Evolutionary conservation across 116 monocot species (phyloP), one percentile per base, ranked within the genome.

Genomic region (Zostera marina): DNA sequence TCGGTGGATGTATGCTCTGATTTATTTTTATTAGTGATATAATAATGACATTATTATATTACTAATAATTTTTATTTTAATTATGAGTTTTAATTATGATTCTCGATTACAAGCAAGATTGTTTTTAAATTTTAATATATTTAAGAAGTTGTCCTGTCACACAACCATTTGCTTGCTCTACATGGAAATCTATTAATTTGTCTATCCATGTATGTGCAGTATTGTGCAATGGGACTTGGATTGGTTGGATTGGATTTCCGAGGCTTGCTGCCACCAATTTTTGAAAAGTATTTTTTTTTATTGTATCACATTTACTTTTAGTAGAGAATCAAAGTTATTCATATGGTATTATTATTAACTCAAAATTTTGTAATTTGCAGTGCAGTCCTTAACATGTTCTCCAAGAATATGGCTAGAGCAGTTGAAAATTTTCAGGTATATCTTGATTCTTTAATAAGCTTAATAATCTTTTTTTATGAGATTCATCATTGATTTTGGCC

Each of bases 141-240:
- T 32, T 32, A 32, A 32, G 32, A 5, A 5, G 32, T 3, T 5
- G 32, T 32, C 32, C 32, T 5, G 5, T 32, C 32, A 32, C 5
- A 32, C 32, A 5, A 32, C 32, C 32, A 32, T 0, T 32, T 32
- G 5, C 32, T 32, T 32, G 5, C 32, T 1, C 2, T 32, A 32
- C 5, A 32, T 32, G 32, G 5, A 32, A 32, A 2, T 5, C 32
- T 5, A 32, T 32, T 32, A 32, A 32, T 32, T 32, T 32, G 32
- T 32, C 32, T 32, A 1, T 32, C 32, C 32, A 32, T 1, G 32
- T 32, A 32, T 59, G 9, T 70, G 49, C 66, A 96, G 96, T 96
- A 96, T 65, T 96, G 96, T 78, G 96, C 96, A 54, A 89, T 89
- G 80, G 90, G 96, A 44, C 96, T 89, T 74, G 89, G 96, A 53